These are phyloP conservation scores for Ganoderma lucidum DNA, from an alignment of 1,284 basidiomycete genomes.

Conservation along the genomic window DNA sequence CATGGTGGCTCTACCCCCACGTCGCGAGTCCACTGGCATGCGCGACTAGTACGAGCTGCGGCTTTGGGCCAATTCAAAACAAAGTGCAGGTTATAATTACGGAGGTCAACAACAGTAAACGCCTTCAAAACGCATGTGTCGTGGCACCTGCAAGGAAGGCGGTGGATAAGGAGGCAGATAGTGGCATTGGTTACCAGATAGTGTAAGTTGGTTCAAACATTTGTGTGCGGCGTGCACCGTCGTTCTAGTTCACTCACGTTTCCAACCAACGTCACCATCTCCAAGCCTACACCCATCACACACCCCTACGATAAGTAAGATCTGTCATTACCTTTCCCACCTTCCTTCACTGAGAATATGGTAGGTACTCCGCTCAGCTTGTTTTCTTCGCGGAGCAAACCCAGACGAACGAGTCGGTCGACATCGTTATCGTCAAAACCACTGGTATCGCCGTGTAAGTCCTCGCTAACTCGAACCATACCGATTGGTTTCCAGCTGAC, in stretches of 20 bases:
- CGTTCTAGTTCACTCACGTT: too few relatives aligned
- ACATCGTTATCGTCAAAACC: slow-evolving; percentile 26
- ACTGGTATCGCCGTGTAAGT: slow-evolving; percentile 33
- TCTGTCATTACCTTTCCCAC: neutral
- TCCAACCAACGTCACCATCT: too few relatives aligned
- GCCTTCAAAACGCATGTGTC: neutral
- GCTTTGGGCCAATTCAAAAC: neutral
- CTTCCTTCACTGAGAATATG: neutral
- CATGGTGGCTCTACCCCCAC: neutral
- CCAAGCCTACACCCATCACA: too few relatives aligned
- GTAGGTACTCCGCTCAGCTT: slow-evolving; percentile 17
- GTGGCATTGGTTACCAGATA: neutral
- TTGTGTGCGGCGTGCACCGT: neutral
- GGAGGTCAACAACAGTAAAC: neutral
- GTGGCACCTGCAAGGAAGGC: neutral
- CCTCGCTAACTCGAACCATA: too few relatives aligned
- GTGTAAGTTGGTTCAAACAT: neutral
- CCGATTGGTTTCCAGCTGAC: too few relatives aligned
- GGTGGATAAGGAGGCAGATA: neutral
- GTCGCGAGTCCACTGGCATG: neutral
- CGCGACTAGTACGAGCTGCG: neutral
- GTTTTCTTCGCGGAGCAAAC: slow-evolving; percentile 29
- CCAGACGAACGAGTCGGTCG: slow-evolving; percentile 25
- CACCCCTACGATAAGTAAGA: slow-evolving; percentile 37
- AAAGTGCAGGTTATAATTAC: neutral